These are phyloP conservation scores for Rhipidocladum racemiflorum DNA, from an alignment of 176 grass and related monocot genomes.

Conservation along the genomic window DNA sequence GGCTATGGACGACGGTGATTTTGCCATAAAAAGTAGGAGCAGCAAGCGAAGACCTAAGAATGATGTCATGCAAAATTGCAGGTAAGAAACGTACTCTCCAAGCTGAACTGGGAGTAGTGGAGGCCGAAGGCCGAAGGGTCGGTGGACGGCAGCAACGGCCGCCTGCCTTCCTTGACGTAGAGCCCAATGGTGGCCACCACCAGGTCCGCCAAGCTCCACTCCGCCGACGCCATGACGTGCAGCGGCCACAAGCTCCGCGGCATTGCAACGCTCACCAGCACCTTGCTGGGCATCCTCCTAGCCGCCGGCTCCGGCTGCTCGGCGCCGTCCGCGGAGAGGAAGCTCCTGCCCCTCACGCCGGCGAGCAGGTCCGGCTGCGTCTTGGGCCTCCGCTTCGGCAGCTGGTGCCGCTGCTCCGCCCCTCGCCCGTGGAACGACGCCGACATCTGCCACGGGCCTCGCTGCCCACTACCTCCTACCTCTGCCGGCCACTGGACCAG, in stretches of 20 bases:
- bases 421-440: constrained; percentile 67
- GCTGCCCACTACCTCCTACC: not conserved
- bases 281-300: constrained; percentile 64
- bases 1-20: not conserved
- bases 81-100: constrained; percentile 62
- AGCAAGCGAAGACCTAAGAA: not conserved
- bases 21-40: not conserved
- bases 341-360: constrained; percentile 21
- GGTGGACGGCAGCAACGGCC: constrained; percentile 43
- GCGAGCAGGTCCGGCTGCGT: constrained; percentile 70
- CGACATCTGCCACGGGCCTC: constrained; percentile 12
- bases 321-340: not conserved
- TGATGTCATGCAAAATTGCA: not conserved
- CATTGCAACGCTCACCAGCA: constrained; percentile 81
- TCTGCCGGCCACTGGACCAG: constrained; percentile 16
- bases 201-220: constrained; percentile 79
- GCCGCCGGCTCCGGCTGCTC: not conserved
- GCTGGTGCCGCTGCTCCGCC: constrained; percentile 21
- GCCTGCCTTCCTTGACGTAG: constrained; percentile 77
- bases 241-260: constrained; percentile 75
- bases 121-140: constrained; percentile 57
- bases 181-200: constrained; percentile 48
- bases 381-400: constrained; percentile 50
- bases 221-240: constrained; percentile 76
- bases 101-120: constrained; percentile 92